Percentiles rank a stretch among this genome's conserved stretches.
These are phyloP conservation scores for Isatis lusitanica DNA, from an alignment of 441 rosid genomes.

Conservation along the genomic window DNA sequence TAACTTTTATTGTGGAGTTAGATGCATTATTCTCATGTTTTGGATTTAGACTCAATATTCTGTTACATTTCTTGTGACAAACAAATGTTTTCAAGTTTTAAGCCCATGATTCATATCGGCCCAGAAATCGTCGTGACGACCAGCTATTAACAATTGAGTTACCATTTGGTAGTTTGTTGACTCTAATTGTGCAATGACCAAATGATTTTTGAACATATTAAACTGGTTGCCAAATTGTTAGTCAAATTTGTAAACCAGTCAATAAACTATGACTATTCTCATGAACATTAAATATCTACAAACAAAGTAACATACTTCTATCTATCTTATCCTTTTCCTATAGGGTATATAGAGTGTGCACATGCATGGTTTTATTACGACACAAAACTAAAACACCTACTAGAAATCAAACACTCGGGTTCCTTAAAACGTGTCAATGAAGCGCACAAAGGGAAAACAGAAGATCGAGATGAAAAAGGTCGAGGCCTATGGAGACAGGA, in stretches of 20 bases:
- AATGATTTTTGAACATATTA: background rate
- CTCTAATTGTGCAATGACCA: background rate
- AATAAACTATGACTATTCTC: background rate
- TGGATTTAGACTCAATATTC: background rate
- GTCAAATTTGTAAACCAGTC: slow-evolving; percentile 18
- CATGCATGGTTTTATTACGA: background rate
- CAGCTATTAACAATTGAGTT: background rate
- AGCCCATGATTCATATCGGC: background rate
- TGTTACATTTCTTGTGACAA: background rate
- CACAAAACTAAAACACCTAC: slow-evolving; percentile 1
- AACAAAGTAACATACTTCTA: background rate
- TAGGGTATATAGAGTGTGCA: background rate
- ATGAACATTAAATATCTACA: background rate
- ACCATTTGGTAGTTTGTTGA: slow-evolving; percentile 3
- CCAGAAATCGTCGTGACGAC: background rate
- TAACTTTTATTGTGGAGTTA: background rate
- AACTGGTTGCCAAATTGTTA: slow-evolving; percentile 4
- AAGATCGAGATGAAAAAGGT: slow-evolving; percentile 43
- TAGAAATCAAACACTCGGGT: background rate
- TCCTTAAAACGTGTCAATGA: slow-evolving; percentile 15
- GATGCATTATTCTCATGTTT: background rate
- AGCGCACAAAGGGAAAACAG: slow-evolving; percentile 32
- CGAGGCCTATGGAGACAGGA: slow-evolving; percentile 26
- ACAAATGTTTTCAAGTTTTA: background rate
- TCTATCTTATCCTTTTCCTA: background rate